Evolutionary conservation across 2,329 filamentous ascomycete species (phyloP), one percentile per base, ranked within the genome.

Genomic region (Arthrobotrys iridis): DNA sequence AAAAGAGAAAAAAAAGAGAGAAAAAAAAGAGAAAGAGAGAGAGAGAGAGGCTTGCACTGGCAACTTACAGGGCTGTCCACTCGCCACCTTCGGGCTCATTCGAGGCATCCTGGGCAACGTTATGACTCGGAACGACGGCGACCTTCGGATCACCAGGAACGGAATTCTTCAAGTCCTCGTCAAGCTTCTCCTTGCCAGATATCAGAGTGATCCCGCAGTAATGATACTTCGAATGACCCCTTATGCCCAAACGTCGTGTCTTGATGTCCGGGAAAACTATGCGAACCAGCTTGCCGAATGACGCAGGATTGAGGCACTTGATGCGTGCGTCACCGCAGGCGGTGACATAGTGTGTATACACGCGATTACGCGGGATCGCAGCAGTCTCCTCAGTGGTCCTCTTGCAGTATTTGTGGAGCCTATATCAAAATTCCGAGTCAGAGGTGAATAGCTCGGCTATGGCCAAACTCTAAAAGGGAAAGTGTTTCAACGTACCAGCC

Each of bases 141-240:
- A 74, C 52, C 55, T 74, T 74, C 3, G 60, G 43, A 18, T 74
- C 70, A n/a, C 45, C 48, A 35, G 59, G 8, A 48, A 63, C 60
- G 10, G 70, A 66, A 26, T 74, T 74, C 62, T 74, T 74, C 62
- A 74, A 46, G 43, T 74, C 70, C 20, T 74, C 70, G 18, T 74
- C 70, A 43, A 67, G 18, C 46, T 74, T 74, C 30, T 74, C 70
- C 24, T 87, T 82, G 77, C 87, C 85, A 55, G 86, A 85, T 46
- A 78, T 78, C 18, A 80, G 75, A 40, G 78, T 78, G 65, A 80
- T 80, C 41, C 79, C 79, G 66, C 79, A 80, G 80, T 99, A 99
- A 82, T 99, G 95, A 82, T 99, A 99, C 82, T 99, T 99, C 11
- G 95, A 99, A 83, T 98, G 94, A 77, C 95, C 95, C 62, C 95